phyloP scores from a whole-genome alignment of 441 rosid species.

The Adansonia grandidieri region DNA sequence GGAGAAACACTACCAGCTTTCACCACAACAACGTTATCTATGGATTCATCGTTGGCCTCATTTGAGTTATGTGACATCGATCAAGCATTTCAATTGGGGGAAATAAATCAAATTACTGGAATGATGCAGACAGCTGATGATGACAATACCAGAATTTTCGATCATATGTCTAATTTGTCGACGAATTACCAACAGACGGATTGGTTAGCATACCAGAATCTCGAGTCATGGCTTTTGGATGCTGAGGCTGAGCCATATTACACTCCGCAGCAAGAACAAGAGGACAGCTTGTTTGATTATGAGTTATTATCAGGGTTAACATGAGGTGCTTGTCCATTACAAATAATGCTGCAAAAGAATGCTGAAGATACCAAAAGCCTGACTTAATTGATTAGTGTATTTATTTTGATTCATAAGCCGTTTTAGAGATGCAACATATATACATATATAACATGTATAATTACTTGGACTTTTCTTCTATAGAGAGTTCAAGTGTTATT shows the following conservation, averaged over 20 bases:
- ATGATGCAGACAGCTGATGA: not conserved
- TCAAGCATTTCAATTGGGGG: constrained; percentile 12
- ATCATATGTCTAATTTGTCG: not conserved
- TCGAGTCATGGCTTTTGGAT: constrained; percentile 27
- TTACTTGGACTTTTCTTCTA: too few species aligned
- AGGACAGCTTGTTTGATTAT: constrained; percentile 10
- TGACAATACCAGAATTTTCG: not conserved
- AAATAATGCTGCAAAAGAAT: not conserved
- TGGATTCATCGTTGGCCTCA: not conserved
- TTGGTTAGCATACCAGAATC: constrained; percentile 9
- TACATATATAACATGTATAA: too few species aligned
- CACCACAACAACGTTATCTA: not conserved
- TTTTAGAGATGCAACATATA: too few species aligned
- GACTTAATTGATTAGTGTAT: too few species aligned
- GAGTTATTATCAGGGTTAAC: not conserved
- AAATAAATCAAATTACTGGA: not conserved
- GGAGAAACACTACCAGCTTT: not conserved
- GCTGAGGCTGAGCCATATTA: not conserved
- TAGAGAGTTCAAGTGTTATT: too few species aligned
- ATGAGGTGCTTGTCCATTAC: not conserved
- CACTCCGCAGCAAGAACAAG: not conserved
- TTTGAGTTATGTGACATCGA: not conserved
- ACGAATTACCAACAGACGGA: not conserved
- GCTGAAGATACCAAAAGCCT: too few species aligned
- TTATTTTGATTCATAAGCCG: too few species aligned